Evolutionary conservation across 345 rosid species (phyloP).

Genomic region (Lepidium africanum): DNA sequence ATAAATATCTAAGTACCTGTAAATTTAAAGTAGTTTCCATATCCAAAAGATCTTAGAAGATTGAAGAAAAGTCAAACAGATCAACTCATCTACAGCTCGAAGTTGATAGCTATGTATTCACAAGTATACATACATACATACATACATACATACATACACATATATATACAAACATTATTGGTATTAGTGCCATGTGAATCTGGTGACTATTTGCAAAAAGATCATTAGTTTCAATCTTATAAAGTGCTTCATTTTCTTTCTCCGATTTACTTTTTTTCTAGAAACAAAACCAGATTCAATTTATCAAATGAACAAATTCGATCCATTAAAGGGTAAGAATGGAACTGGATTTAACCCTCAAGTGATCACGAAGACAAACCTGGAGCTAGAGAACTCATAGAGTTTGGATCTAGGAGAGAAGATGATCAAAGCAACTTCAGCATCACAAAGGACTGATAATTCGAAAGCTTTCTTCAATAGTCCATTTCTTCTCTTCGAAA

Average conservation of each 20-base stretch:
- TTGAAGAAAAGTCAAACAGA: background rate
- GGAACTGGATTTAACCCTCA: too few relatives aligned
- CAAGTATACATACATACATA: background rate
- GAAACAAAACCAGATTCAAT: background rate
- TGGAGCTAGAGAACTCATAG: slow-evolving; percentile 62
- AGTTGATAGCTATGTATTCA: background rate
- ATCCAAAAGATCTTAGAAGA: slow-evolving; percentile 14
- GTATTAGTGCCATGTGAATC: slow-evolving; percentile 8
- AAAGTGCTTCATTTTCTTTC: background rate
- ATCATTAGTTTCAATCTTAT: background rate
- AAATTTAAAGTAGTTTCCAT: background rate
- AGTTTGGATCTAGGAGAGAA: slow-evolving; percentile 77
- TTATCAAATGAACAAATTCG: background rate
- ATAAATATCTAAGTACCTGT: background rate
- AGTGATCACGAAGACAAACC: slow-evolving; percentile 26
- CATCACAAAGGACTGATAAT: slow-evolving; percentile 79
- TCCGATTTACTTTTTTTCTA: background rate
- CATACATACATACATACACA: background rate
- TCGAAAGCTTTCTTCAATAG: slow-evolving; percentile 74
- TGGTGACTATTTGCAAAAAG: background rate
- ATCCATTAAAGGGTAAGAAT: background rate
- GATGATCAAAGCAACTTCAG: slow-evolving; percentile 71
- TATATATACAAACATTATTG: background rate
- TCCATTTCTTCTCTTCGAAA: slow-evolving; percentile 80
- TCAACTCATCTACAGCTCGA: slow-evolving; percentile 20